Conservation (phyloP, 495 filamentous ascomycete genomes). For the Xylaria curta region DNA sequence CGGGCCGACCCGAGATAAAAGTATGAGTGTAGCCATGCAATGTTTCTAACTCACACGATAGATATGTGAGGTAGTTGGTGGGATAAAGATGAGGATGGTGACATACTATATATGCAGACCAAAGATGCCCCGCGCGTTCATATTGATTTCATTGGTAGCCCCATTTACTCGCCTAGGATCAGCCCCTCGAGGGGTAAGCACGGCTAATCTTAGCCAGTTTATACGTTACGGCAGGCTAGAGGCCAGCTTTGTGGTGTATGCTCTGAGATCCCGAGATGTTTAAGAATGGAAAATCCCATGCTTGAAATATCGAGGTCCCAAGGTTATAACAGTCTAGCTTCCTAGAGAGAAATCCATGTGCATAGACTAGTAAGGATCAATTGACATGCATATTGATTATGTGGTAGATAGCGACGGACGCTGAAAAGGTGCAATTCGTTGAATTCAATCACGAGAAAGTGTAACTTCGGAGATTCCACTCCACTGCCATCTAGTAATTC, state of each 20-base stretch:
- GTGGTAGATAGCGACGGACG: neutral
- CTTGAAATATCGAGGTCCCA: neutral
- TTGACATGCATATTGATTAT: neutral
- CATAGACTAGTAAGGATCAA: neutral
- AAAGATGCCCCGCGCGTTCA: neutral
- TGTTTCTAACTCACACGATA: neutral
- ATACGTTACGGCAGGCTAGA: neutral
- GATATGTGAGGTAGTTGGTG: neutral
- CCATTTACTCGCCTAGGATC: conserved; percentile 5
- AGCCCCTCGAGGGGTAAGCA: neutral
- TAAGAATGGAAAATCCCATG: neutral
- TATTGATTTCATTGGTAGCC: neutral
- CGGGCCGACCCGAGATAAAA: neutral
- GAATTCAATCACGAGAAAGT: neutral
- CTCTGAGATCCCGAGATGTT: neutral
- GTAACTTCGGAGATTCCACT: neutral
- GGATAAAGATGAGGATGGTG: neutral
- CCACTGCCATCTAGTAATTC: neutral
- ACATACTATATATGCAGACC: neutral
- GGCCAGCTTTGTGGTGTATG: neutral
- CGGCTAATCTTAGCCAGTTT: conserved; percentile 5
- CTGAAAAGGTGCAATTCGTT: neutral
- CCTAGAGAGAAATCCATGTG: neutral
- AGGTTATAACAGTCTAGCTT: neutral
- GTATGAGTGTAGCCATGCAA: neutral